phyloP scores from a whole-genome alignment of 176 grass and related monocot genomes.

The Eleusine coracana region DNA sequence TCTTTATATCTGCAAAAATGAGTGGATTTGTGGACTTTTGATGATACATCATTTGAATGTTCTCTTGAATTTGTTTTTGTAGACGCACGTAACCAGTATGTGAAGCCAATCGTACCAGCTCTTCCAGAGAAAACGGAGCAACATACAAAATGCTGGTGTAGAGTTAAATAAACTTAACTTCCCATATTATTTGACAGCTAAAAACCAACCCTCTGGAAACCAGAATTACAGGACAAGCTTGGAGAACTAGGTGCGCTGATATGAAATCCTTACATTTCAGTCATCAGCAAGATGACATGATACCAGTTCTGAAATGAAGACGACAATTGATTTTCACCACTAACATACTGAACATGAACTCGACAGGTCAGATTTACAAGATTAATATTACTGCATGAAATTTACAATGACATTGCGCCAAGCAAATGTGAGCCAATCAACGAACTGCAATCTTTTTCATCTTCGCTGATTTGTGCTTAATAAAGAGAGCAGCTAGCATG shows the following conservation, averaged over 20 bases:
- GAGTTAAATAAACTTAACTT: background rate
- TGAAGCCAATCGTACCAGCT: background rate
- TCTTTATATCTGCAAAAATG: background rate
- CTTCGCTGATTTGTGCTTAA: constrained; percentile 71
- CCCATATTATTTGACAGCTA: constrained; percentile 13
- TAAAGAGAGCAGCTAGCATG: constrained; percentile 76
- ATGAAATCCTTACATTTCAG: constrained; percentile 30
- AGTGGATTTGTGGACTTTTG: background rate
- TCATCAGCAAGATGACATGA: constrained; percentile 34
- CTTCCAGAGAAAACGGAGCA: background rate
- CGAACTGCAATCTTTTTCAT: constrained; percentile 53
- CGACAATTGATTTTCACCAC: background rate
- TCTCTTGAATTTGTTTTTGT: background rate
- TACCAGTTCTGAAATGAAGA: constrained; percentile 12
- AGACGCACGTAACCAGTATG: background rate
- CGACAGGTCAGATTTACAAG: constrained; percentile 13
- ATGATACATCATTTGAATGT: too few species aligned
- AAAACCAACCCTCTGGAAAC: constrained; percentile 22
- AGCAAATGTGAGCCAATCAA: constrained; percentile 35
- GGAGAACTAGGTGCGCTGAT: background rate
- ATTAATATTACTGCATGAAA: background rate
- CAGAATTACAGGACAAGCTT: constrained; percentile 1
- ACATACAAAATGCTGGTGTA: background rate
- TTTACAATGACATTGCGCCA: constrained; percentile 28
- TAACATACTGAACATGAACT: background rate